Base-by-base conservation (phyloP, 2,329 filamentous ascomycete species). In the Ophiostoma quercus region DNA sequence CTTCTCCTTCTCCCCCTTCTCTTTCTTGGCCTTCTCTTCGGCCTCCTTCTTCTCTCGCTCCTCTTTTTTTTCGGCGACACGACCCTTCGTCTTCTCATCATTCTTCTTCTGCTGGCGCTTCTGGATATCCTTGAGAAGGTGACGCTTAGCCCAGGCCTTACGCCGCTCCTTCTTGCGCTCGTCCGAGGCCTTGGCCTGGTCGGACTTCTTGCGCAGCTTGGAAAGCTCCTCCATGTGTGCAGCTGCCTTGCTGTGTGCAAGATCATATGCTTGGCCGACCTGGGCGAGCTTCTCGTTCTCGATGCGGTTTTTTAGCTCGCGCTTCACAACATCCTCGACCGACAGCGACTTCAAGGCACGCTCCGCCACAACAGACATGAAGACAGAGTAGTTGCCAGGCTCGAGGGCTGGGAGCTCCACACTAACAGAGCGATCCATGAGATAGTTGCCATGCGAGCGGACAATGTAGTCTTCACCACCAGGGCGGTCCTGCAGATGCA, bases 261-360 rank as follows among this genome's bases (percentile, higher is more conserved):
- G 82, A 73, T 92, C 89, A 72, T 91, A 91, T 1, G 88, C 88
- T 68, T 88, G 82, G 1, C 89, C 89, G n/a, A 90, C 87, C 12
- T 87, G 82, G 0, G 89, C 83, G 1, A 96, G 83, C 78, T 96
- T 96, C 74, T 92, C 90, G 34, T 91, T 95, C 75, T 93, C 90
- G 19, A 88, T 78, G 5, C 84, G 80, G 1, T 81, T 81, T 68
- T 86, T 85, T 70, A 88, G 90, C 70, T 88, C 86, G 8, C 84
- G 81, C 67, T 87, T 85, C 32, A 94, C 86, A 1, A 90, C 87
- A 51, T 92, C 85, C 72, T 92, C 89, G 19, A 90, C 85, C 0
- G 77, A 77, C 34, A 81, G 69, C 1, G 80, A 82, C 0, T 81
- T 78, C 9, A 84, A 79, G 34, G 83, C 77, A n/a, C 89, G 85